Conservation (phyloP, 148 eudicot genomes). For the Silene conica region DNA sequence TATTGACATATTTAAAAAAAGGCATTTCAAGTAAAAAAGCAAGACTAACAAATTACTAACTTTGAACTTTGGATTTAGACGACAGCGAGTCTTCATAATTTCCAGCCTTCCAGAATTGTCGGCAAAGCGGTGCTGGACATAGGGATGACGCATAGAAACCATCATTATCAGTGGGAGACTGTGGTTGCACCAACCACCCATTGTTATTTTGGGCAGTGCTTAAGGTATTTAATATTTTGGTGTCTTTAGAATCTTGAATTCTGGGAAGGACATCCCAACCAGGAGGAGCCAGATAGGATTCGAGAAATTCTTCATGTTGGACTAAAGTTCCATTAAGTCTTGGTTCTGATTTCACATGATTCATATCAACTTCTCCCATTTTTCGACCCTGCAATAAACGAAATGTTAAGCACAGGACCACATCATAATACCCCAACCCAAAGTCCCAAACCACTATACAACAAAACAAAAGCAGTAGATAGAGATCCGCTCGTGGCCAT, state of each 20-base stretch:
- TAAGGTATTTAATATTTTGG: conserved; percentile 27
- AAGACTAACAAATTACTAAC: conserved; percentile 28
- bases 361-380: conserved; percentile 28
- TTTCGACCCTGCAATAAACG: conserved; percentile 20
- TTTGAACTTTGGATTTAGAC: conserved; percentile 38
- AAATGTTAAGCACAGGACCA: not conserved
- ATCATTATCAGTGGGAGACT: conserved; percentile 36
- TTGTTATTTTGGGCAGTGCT: conserved; percentile 38
- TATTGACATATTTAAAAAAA: not conserved
- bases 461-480: not conserved
- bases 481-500: not conserved
- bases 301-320: conserved; percentile 24
- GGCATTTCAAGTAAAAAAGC: not conserved
- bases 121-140: conserved; percentile 71
- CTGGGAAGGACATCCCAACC: conserved; percentile 25
- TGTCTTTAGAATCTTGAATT: conserved; percentile 42
- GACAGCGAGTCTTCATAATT: conserved; percentile 49
- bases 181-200: conserved; percentile 37
- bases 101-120: conserved; percentile 94
- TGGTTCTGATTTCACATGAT: conserved; percentile 40
- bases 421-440: not conserved
- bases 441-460: not conserved
- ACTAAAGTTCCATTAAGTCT: conserved; percentile 23
- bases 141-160: conserved; percentile 46
- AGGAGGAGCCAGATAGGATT: conserved; percentile 19